A percentile compares a stretch with the other conserved stretches of the same genome.
Conservation (phyloP, 345 rosid species). For the Microthlaspi erraticum region DNA sequence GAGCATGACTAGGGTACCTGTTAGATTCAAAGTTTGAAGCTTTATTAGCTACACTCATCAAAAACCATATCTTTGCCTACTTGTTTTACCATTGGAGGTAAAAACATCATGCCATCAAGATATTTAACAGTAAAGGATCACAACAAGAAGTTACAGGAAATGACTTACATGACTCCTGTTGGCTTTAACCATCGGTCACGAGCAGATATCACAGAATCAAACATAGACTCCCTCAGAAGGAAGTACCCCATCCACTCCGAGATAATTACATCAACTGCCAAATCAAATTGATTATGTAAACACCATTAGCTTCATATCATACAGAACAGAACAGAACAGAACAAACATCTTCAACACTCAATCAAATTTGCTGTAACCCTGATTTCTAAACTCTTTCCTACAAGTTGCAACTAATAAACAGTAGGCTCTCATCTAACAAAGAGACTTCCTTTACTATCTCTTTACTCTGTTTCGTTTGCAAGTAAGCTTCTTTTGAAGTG, state of each 20-base stretch:
- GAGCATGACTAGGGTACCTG: slow-evolving; percentile 99
- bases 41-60: slow-evolving; percentile 17
- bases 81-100: neutral
- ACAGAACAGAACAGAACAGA: neutral
- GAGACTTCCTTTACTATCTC: neutral
- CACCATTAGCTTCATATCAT: neutral
- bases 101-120: neutral
- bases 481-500: no score
- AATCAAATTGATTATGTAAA: slow-evolving; percentile 4
- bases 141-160: neutral
- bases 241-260: slow-evolving; percentile 99
- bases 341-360: slow-evolving; percentile 9
- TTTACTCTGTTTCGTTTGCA: neutral
- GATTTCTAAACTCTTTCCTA: neutral
- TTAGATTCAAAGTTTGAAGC: slow-evolving; percentile 37
- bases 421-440: neutral
- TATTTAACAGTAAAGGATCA: neutral
- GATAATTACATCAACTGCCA: slow-evolving; percentile 95
- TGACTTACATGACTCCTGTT: slow-evolving; percentile 83
- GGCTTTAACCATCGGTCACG: slow-evolving; percentile 98
- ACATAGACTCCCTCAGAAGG: slow-evolving; percentile 95
- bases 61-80: neutral
- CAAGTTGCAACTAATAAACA: neutral
- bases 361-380: slow-evolving; percentile 4
- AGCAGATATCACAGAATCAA: slow-evolving; percentile 96